A percentile compares a stretch with the other conserved stretches of the same genome.
Evolutionary conservation across 768 basidiomycete genomes (phyloP).

Genomic region (Zangia roseola): DNA sequence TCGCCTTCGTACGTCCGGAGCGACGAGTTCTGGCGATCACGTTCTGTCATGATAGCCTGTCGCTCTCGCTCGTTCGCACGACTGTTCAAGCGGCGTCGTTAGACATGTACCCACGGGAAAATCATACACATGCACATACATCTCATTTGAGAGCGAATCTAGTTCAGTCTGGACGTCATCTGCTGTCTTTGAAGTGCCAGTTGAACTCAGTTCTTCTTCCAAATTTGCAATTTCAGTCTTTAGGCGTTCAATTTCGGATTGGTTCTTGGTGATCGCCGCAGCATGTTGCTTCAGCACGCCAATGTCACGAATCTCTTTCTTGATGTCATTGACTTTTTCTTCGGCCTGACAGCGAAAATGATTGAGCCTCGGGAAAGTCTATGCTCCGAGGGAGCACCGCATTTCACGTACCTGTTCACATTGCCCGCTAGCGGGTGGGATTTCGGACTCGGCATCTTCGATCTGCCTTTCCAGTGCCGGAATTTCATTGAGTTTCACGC

Average conservation of each 20-base stretch:
- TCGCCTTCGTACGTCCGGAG: constrained; percentile 58
- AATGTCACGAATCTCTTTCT: constrained; percentile 62
- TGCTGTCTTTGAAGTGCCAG: constrained; percentile 77
- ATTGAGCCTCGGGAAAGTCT: background rate
- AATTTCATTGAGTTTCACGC: constrained; percentile 60
- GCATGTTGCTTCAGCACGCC: constrained; percentile 60
- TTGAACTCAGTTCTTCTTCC: constrained; percentile 65
- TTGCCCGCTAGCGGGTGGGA: constrained; percentile 48
- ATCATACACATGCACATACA: background rate
- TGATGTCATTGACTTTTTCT: constrained; percentile 51
- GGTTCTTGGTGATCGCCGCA: constrained; percentile 53
- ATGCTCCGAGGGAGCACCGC: background rate
- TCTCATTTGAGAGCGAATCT: constrained; percentile 54
- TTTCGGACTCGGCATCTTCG: constrained; percentile 50
- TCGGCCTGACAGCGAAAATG: constrained; percentile 40
- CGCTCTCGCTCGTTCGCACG: constrained; percentile 66
- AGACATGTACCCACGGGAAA: background rate
- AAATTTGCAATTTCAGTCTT: constrained; percentile 59
- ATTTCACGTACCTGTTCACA: constrained; percentile 61
- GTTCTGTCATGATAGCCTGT: constrained; percentile 53
- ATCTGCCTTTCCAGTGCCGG: constrained; percentile 65
- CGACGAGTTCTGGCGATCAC: constrained; percentile 55
- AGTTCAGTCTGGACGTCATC: constrained; percentile 86
- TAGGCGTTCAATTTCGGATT: constrained; percentile 57
- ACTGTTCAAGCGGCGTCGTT: constrained; percentile 34